These are phyloP conservation scores for Solanum tarapatanum DNA, from an alignment of 257 asterid species.

Conservation along the genomic window DNA sequence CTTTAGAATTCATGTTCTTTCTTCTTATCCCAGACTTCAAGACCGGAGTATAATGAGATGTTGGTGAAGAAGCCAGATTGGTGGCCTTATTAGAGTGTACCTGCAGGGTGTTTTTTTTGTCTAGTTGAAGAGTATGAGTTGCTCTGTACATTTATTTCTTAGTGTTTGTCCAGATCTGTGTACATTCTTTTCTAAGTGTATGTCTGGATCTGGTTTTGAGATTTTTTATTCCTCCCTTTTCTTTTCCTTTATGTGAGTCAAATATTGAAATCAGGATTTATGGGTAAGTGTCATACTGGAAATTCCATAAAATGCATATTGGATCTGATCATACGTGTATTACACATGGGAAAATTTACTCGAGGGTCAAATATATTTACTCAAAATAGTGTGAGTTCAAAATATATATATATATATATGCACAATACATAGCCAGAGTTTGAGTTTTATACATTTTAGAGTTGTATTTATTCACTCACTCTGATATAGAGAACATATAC, in stretches of 20 bases:
- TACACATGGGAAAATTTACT: neutral
- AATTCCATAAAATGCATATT: neutral
- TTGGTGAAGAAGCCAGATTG: slow-evolving; percentile 88
- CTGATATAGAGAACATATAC: too few species aligned
- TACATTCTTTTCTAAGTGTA: neutral
- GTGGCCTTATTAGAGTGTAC: slow-evolving; percentile 35
- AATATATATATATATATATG: too few species aligned
- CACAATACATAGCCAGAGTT: neutral
- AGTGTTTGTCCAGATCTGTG: neutral
- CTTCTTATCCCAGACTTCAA: slow-evolving; percentile 53
- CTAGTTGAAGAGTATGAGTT: neutral
- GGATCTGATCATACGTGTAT: neutral
- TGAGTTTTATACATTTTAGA: neutral
- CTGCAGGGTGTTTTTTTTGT: neutral
- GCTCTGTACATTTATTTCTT: neutral
- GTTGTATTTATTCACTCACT: neutral
- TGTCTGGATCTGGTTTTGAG: neutral
- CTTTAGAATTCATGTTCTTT: neutral
- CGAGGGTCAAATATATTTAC: neutral
- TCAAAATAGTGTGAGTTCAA: neutral
- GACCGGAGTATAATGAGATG: slow-evolving; percentile 87
- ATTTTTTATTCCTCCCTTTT: neutral
- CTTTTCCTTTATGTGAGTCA: neutral
- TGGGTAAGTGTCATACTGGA: neutral
- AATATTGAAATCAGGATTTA: neutral